Base-by-base conservation (phyloP, 805 yeast species). In the Zygosaccharomyces rouxii region DNA sequence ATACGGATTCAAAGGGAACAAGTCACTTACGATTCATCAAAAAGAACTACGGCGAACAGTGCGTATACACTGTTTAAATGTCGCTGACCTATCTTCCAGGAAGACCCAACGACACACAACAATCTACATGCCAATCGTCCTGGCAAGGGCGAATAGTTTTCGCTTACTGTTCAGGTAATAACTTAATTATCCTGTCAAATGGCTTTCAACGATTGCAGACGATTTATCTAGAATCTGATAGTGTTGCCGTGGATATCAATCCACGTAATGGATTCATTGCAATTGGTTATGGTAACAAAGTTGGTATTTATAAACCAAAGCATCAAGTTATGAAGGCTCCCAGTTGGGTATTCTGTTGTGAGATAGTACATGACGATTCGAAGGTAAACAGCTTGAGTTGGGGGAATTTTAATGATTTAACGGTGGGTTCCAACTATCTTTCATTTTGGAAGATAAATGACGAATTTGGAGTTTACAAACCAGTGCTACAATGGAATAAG, bases 161-260 rank as follows among this genome's bases (percentile, higher is more conserved):
- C 29, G 81, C 81, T 1, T 92, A 92, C 63, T 86, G 89, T 49
- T 87, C 97, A 1, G 97, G 96, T 0, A 89, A 89, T 68, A 89
- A 88, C 63, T 71, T 92, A 55, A 85, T 92, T 29, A 75, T 86
- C 4, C 62, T 83, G 2, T 73, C 84, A 6, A 75, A 77, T 51
- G 71, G 75, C 41, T 70, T 74, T 49, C 66, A 69, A 21, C 69
- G 84, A 51, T 67, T 89, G 14, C 98, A 92, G 65, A 89, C 96
- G 0, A 69, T 89, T 1, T 86, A 86, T 56, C 70, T 89, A 19
- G 81, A 80, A 9, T 53, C 70, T 1, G 96, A 87, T 59, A 83
- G 92, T 14, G 59, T 60, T 21, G 80, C 84, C 0, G 81, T 89
- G 3, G 84, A 81, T 49, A 74, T 90, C 41, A 81, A 86, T 58